Base-by-base conservation (phyloP, 2,329 filamentous ascomycete species). In the Fusarium sterilihyphosum region DNA sequence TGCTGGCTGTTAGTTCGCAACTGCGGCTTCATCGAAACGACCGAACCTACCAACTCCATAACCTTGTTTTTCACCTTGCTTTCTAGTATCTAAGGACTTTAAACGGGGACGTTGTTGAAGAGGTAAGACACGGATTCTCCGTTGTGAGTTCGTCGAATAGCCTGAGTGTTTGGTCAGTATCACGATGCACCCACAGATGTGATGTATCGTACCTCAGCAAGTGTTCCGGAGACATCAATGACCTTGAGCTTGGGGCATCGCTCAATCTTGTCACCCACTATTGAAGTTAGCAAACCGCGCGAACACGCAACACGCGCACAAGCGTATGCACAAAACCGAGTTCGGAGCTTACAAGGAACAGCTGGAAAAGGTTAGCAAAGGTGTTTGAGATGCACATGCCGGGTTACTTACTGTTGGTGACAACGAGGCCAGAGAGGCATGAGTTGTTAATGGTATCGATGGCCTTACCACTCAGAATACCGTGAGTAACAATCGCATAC, bases 401-500 rank as follows among this genome's bases (percentile, higher is more conserved):
- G 16, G n/a, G 31, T n/a, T 67, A 79, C 83, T 79, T 78, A 85
- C 84, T 98, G 84, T 98, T 98, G 56, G 95, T 98, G 41, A 97
- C 94, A 20, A 98, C 94, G 43, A 98, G 86, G 78, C 92, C 91
- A 77, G 90, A 91, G 75, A 97, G 85, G 81, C 91, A 89, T 79
- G 93, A 94, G 75, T 89, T 89, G 83, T 97, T 97, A 79, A 97
- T 86, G 47, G 92, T 95, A 78, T 97, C 92, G 66, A 97, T 96
- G 49, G 95, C 95, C 76, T 93, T 94, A 58, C 95, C 95, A 73
- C 92, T 95, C 59, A 98, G 86, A 67, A 98, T 97, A 41, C 95
- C 95, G 81, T 98, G 96, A 2, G 96, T 98, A 67, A 98, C 96
- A 75, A 98, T 97, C 31, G 96, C 96, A 73, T 97, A 94, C 43